Base-by-base conservation (phyloP, 1,139 yeast genomes). In the Candida sp. region DNA sequence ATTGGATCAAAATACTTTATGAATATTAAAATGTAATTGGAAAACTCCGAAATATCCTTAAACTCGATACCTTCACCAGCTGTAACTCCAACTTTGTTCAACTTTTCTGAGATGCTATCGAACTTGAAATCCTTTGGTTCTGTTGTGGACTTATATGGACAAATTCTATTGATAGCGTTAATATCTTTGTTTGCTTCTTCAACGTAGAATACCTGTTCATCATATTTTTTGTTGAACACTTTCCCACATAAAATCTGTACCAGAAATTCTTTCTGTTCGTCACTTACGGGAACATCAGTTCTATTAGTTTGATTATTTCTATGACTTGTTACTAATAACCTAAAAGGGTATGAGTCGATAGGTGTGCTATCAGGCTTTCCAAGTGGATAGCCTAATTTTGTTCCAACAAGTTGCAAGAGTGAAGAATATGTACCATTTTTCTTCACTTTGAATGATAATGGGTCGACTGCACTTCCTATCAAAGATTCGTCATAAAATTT, bases 271-370 rank as follows among this genome's bases (percentile, higher is more conserved):
- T 57, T 54, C 23, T 58, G 39, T 8, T 68, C 66, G 4, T 64
- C 68, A 2, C 74, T 70, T 12, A 87, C 59, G 3, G 75, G 77
- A 4, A 68, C 57, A 47, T 82, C 85, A 1, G 87, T 78, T 52
- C 97, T 74, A 43, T 79, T 69, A 0, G 97, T 87, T 49, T 78
- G 80, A 59, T 89, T 89, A 52, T 84, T 81, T 46, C 97, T 77
- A 54, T 79, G 82, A 23, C 77, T 79, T 64, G 88, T 73, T 11
- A 77, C 66, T 80, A 95, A 79, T 49, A 87, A 74, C 45, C 87
- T 73, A 39, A 85, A 75, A 2, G 72, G 68, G 23, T 63, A 54
- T 1, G 27, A 57, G 0, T 66, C 61, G 3, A 66, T 50, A 23
- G 64, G 53, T 9, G 62, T 63, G 21, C 75, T 52, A 1, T 46